These are phyloP conservation scores for Simplicillium sp. DNA, from an alignment of 2,329 filamentous ascomycete species.

Conservation along the genomic window DNA sequence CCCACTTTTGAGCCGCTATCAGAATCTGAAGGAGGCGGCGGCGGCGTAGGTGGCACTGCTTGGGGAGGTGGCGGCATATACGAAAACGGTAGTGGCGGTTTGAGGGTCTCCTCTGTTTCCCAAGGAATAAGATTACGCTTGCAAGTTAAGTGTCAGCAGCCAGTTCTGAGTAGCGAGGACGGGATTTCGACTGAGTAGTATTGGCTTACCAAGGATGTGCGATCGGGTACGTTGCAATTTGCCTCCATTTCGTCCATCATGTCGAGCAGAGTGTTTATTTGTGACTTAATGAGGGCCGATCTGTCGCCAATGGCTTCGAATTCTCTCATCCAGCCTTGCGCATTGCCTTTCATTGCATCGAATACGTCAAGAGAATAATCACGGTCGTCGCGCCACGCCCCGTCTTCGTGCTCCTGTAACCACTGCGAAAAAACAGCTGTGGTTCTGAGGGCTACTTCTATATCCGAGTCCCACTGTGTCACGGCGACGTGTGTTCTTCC, in stretches of 20 bases:
- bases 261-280: conserved; percentile 62
- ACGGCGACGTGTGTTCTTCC: conserved; percentile 68
- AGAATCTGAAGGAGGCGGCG: no score
- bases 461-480: conserved; percentile 69
- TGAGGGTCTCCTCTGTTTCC: no score
- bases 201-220: no score
- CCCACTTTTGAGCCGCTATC: no score
- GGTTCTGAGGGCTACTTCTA: conserved; percentile 66
- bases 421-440: conserved; percentile 71
- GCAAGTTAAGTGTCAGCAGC: no score
- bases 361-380: conserved; percentile 62
- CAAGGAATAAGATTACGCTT: no score
- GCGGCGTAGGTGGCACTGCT: no score
- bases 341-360: conserved; percentile 84
- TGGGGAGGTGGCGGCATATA: no score
- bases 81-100: no score
- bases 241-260: conserved; percentile 81
- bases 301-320: conserved; percentile 68
- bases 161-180: no score
- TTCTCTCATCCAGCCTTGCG: conserved; percentile 80
- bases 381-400: conserved; percentile 52
- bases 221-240: conserved; percentile 33
- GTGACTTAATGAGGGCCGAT: conserved; percentile 58
- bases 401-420: conserved; percentile 54
- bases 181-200: no score